These are phyloP conservation scores for Fusarium secorum DNA, from an alignment of 2,329 filamentous ascomycete genomes.

Conservation along the genomic window DNA sequence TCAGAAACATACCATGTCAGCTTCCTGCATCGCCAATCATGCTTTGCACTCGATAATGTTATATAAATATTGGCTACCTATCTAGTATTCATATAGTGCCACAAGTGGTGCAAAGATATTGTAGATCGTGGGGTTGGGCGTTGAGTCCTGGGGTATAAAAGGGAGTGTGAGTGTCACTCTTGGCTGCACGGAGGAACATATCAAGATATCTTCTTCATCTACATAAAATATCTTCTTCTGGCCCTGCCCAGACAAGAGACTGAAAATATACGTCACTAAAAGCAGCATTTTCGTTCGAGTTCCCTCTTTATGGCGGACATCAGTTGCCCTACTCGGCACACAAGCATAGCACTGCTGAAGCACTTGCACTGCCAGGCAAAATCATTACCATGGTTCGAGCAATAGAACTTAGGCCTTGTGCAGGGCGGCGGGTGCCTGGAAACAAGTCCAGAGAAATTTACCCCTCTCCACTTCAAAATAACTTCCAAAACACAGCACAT, in stretches of 20 bases:
- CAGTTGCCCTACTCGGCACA: background rate
- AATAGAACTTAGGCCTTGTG: background rate
- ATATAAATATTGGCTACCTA: background rate
- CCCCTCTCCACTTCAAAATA: background rate
- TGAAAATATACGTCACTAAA: background rate
- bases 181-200: background rate
- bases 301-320: background rate
- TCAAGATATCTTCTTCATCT: background rate
- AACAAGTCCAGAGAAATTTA: background rate
- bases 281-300: background rate
- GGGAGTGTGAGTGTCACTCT: background rate
- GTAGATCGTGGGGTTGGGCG: conserved; percentile 1
- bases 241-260: too few relatives aligned
- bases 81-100: background rate
- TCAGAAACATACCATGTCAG: conserved; percentile 11
- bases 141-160: conserved; percentile 13
- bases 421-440: background rate
- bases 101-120: conserved; percentile 8
- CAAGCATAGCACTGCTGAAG: background rate
- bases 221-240: background rate
- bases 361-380: background rate
- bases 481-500: background rate
- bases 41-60: background rate
- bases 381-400: background rate
- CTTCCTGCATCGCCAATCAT: background rate